Base-by-base conservation (phyloP, 495 filamentous ascomycete genomes). In the Glarea lozoyensis region DNA sequence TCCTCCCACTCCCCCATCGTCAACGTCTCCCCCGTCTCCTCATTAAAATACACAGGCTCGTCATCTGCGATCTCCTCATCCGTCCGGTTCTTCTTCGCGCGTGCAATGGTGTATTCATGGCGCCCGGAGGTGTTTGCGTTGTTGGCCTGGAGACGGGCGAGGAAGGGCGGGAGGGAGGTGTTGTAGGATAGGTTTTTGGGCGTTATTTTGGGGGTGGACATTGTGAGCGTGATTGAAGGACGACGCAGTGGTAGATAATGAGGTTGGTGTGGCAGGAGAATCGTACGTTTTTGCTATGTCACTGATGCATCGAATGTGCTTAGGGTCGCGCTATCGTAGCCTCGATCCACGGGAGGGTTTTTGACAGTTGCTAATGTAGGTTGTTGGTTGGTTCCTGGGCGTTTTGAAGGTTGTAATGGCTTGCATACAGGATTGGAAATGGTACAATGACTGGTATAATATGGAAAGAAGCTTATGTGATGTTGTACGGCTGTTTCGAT, bases 141-240 rank as follows among this genome's bases (percentile, higher is more conserved):
- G 19, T 69, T 59, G n/a, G 66, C 66, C 39, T 59, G 67, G 9
- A 76, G 64, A 5, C 62, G 62, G 23, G 67, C 67, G 27, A 76
- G 69, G 52, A 76, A 76, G 20, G 73, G 73, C 9, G 73, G 73
- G 15, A 73, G 68, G 9, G 60, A 50, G 16, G 43, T 47, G 44
- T 62, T 59, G 64, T 74, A 76, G 32, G 64, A 56, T 16, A 76
- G 66, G 59, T 74, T 74, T 43, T 75, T 76, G 52, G 66, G 49
- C 1, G 64, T 73, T 27, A 74, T 67, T 56, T 76, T 56, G n/a
- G n/a, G n/a, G n/a, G n/a, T n/a, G 1, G 53, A 56, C 52, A 55
- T 55, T 30, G 10, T 32, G 20, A 16, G 7, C 27, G 4, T 23
- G 29, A 29, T 17, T 45, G 31, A 10, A 21, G 17, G 30, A 13